Base-by-base conservation (phyloP, 805 yeast species). In the Yarrowia sp. region DNA sequence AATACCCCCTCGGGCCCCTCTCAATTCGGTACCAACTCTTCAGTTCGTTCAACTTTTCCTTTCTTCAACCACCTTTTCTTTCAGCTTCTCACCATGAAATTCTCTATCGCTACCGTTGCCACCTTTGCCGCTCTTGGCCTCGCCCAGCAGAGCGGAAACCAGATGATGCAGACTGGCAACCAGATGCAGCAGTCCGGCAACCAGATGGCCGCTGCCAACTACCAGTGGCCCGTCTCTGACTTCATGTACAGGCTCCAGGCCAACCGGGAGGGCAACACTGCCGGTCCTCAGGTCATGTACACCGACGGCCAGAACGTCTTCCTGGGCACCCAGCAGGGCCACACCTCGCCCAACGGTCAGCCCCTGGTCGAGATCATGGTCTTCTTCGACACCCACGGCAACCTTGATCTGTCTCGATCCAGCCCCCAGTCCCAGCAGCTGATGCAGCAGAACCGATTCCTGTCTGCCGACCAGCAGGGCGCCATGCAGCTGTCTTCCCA, bases 371-470 rank as follows among this genome's bases (percentile, higher is more conserved):
- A 39, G 53, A 29, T 44, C 24, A 27, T 44, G 35, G 61, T 27
- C 33, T 39, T 42, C 53, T 39, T 25, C 38, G 60, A 53, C 32
- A 53, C 60, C 24, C 18, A 53, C 16, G 44, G 58, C 58, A 35
- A 35, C 22, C 58, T 49, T 8, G 44, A 33, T 33, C 47, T 33
- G 24, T 35, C 60, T 25, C 44, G 41, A 53, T 35, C 38, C 16
- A 14, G 19, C 41, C 42, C 31, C 36, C 7, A 21, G 21, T 42
- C 42, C 31, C 42, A 49, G 41, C 27, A 32, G 44, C 13, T 49
- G 22, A 22, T 49, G 56, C 27, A 29, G 44, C n/a, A 31, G 16
- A 49, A 49, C 38, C 27, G 41, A 19, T 49, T 16, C 44, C 31
- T 35, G 42, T 6, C 25, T 22, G 44, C 44, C 10, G 41, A n/a